Evolutionary conservation across 768 basidiomycete species (phyloP).

Genomic region (Calocybe gangraenosa): DNA sequence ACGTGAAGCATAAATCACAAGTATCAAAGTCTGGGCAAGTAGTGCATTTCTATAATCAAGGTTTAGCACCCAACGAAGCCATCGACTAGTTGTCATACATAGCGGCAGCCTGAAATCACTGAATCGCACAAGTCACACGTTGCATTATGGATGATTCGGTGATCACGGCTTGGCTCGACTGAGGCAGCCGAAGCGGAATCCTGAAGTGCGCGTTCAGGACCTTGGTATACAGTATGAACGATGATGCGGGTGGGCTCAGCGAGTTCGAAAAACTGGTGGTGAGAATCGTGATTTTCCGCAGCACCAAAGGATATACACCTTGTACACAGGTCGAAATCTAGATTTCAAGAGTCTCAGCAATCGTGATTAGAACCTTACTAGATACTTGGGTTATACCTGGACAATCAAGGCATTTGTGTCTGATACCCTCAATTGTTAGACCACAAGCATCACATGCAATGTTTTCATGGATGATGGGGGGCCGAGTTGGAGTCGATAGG

Average conservation of each 20-base stretch:
- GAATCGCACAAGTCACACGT: conserved; percentile 78
- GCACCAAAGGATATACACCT: conserved; percentile 46
- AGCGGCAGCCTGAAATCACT: conserved; percentile 64
- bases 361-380: not conserved
- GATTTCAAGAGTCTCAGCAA: not conserved
- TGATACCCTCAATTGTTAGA: conserved; percentile 51
- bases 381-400: conserved; percentile 41
- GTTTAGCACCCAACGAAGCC: not conserved
- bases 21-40: conserved; percentile 84
- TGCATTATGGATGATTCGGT: conserved; percentile 51
- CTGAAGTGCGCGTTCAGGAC: conserved; percentile 27
- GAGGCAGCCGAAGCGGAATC: conserved; percentile 9
- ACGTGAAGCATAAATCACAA: conserved; percentile 68
- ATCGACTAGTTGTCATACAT: conserved; percentile 34
- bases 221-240: conserved; percentile 56
- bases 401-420: conserved; percentile 83
- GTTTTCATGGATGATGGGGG: conserved; percentile 46
- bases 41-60: conserved; percentile 59
- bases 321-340: conserved; percentile 74
- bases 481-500: conserved; percentile 11
- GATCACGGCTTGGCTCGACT: conserved; percentile 10
- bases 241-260: conserved; percentile 59
- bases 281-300: conserved; percentile 51
- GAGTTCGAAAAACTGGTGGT: conserved; percentile 72
- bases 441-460: conserved; percentile 68